Conservation (phyloP, 129 eudicot species). For the Centella asiatica region DNA sequence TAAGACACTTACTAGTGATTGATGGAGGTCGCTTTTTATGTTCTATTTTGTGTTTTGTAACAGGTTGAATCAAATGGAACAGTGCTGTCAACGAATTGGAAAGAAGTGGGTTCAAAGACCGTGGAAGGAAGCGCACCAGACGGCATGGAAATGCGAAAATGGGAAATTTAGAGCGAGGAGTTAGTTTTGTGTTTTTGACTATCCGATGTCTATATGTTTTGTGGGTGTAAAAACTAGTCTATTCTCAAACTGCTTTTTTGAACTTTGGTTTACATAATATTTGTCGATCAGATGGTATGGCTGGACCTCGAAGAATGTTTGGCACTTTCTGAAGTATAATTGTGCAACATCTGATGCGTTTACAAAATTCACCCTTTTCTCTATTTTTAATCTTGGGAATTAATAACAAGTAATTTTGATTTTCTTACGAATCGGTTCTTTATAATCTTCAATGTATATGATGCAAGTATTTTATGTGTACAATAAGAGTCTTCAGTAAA, state of each 20-base stretch:
- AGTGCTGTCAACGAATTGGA: conserved; percentile 90
- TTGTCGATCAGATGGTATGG: neutral
- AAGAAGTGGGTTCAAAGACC: conserved; percentile 82
- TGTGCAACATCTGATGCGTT: too few relatives aligned
- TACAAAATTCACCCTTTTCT: too few relatives aligned
- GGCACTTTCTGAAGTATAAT: neutral
- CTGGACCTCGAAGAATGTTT: neutral
- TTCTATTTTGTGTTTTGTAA: neutral
- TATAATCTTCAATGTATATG: too few relatives aligned
- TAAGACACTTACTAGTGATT: neutral
- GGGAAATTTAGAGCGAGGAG: conserved; percentile 39
- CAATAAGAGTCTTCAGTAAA: too few relatives aligned
- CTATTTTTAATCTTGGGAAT: too few relatives aligned
- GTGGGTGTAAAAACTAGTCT: neutral
- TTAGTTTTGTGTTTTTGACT: neutral
- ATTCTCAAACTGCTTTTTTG: neutral
- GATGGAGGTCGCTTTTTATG: neutral
- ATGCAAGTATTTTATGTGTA: too few relatives aligned
- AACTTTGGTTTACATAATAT: neutral
- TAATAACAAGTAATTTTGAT: too few relatives aligned
- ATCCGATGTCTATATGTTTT: neutral
- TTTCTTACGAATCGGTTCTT: too few relatives aligned
- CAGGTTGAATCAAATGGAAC: conserved; percentile 95
- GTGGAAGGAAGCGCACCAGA: conserved; percentile 87
- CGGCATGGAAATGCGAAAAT: conserved; percentile 87